These are phyloP conservation scores for Linaria vulgaris DNA, from an alignment of 257 asterid genomes.

Conservation along the genomic window DNA sequence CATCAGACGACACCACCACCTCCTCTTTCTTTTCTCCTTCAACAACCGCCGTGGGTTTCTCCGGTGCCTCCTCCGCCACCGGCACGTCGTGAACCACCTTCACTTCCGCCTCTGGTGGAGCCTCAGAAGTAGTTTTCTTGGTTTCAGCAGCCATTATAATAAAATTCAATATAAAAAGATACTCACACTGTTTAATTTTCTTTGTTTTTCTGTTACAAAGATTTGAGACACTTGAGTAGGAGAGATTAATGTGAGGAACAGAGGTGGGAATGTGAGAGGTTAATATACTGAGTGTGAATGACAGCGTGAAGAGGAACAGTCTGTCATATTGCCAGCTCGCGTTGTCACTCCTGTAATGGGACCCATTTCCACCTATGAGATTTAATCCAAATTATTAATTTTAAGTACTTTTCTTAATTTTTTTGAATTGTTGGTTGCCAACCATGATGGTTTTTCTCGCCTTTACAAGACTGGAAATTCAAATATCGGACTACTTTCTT, in stretches of 20 bases:
- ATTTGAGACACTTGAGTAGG: conserved; percentile 20
- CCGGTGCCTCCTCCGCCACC: conserved; percentile 42
- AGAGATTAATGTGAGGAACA: conserved; percentile 5
- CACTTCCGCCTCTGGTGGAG: conserved; percentile 26
- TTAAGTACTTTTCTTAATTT: conserved; percentile 18
- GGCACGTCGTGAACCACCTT: conserved; percentile 37
- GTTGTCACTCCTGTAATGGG: conserved; percentile 39
- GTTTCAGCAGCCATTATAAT: conserved; percentile 55
- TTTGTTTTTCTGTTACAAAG: neutral
- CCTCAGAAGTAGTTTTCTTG: conserved; percentile 34
- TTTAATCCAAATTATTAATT: neutral
- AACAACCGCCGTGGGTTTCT: conserved; percentile 30
- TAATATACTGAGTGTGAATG: conserved; percentile 10
- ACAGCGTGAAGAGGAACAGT: conserved; percentile 32
- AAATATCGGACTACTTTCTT: neutral
- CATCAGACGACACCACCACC: conserved; percentile 28
- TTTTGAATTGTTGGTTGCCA: conserved; percentile 28
- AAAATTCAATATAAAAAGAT: neutral
- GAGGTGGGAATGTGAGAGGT: conserved; percentile 13
- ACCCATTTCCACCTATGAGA: conserved; percentile 25
- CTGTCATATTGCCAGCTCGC: conserved; percentile 64
- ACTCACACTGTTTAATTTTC: neutral
- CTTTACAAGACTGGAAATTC: neutral
- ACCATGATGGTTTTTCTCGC: neutral
- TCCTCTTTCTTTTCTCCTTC: conserved; percentile 26